Evolutionary conservation across 768 basidiomycete genomes (phyloP).

Genomic region (Clitopilus passeckerianus): DNA sequence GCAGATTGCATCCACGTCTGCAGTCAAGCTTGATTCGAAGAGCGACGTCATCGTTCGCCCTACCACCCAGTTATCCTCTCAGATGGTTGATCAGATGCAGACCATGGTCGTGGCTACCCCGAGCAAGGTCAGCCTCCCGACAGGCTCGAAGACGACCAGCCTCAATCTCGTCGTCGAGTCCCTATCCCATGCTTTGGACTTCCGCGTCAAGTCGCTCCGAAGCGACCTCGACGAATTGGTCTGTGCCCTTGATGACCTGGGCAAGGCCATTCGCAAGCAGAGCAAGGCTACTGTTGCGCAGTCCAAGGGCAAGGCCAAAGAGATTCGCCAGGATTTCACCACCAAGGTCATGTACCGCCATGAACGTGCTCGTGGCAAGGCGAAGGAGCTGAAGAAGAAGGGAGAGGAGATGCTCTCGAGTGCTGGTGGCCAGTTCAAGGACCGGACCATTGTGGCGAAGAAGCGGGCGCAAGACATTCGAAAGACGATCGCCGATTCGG

Average conservation of each 20-base stretch:
- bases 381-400: conserved; percentile 45
- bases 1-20: conserved; percentile 11
- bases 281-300: conserved; percentile 39
- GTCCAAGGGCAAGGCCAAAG: conserved; percentile 42
- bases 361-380: conserved; percentile 45
- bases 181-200: conserved; percentile 43
- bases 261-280: conserved; percentile 45
- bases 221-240: conserved; percentile 53
- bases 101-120: conserved; percentile 18
- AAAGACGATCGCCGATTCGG: conserved; percentile 22
- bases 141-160: conserved; percentile 18
- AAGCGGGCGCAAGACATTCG: conserved; percentile 7
- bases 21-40: conserved; percentile 20
- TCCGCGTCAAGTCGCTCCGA: conserved; percentile 38
- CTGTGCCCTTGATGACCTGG: conserved; percentile 55
- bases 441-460: conserved; percentile 27
- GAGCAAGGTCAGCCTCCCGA: conserved; percentile 12
- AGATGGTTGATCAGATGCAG: conserved; percentile 23
- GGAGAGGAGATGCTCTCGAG: conserved; percentile 40
- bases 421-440: conserved; percentile 36
- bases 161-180: conserved; percentile 39
- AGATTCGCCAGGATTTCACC: conserved; percentile 28
- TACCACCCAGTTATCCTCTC: conserved; percentile 16
- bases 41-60: conserved; percentile 34
- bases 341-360: conserved; percentile 40